phyloP scores from a whole-genome alignment of 495 filamentous ascomycete species.

The Melanomma pulvis-pyrius region DNA sequence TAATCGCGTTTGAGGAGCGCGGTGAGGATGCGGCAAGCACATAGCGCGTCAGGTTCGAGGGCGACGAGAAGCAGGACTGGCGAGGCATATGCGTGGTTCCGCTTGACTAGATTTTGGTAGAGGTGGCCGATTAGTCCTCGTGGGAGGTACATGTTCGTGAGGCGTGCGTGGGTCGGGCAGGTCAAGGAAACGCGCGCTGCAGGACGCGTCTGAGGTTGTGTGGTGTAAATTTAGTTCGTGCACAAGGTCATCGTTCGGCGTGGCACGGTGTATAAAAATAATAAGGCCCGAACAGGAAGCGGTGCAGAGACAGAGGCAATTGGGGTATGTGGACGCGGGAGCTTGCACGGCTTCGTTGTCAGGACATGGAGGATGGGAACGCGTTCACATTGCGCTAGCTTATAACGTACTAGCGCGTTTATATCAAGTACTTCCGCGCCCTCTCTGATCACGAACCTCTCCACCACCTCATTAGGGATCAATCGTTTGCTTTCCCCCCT shows the following conservation, averaged over 20 bases:
- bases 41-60: conserved; percentile 92
- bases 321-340: conserved; percentile 16
- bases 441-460: not conserved
- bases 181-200: conserved; percentile 15
- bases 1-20: conserved; percentile 92
- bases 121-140: conserved; percentile 84
- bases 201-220: conserved; percentile 22
- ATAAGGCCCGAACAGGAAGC: not conserved
- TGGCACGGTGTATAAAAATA: conserved; percentile 4
- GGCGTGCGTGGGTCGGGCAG: not conserved
- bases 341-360: conserved; percentile 6
- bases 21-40: conserved; percentile 92
- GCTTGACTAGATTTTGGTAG: conserved; percentile 81
- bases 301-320: conserved; percentile 17
- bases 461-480: not conserved
- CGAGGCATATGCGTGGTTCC: conserved; percentile 79
- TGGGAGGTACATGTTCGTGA: conserved; percentile 82
- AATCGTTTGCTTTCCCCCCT: not conserved
- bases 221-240: not conserved
- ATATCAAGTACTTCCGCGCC: not conserved
- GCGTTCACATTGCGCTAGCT: not conserved
- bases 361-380: conserved; percentile 5
- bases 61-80: conserved; percentile 91
- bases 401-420: not conserved
- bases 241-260: not conserved